phyloP scores from a whole-genome alignment of 75 land plant genomes.

The Cunninghamia lanceolata region DNA sequence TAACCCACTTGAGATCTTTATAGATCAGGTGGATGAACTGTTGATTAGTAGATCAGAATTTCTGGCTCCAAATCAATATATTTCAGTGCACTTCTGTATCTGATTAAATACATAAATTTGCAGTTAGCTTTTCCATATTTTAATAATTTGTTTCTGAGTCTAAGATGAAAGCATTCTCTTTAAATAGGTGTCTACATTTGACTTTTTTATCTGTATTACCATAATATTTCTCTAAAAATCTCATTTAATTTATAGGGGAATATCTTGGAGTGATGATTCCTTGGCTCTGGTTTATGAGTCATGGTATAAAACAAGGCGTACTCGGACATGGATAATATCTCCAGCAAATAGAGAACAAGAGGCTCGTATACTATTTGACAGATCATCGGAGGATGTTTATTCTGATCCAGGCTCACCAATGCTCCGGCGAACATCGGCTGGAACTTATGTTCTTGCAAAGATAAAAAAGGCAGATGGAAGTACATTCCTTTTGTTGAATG shows the following conservation, averaged over 20 bases:
- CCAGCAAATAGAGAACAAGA: slow-evolving; percentile 53
- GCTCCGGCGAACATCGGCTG: slow-evolving; percentile 76
- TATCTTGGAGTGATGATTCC: slow-evolving; percentile 88
- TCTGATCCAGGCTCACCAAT: slow-evolving; percentile 98
- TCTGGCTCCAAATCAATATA: background rate
- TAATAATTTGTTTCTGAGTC: background rate
- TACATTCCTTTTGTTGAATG: slow-evolving; percentile 71
- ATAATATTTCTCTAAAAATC: background rate
- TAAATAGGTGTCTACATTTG: background rate
- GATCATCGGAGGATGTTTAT: slow-evolving; percentile 96
- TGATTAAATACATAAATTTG: background rate
- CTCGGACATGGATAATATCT: slow-evolving; percentile 85
- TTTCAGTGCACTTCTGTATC: background rate
- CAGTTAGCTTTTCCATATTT: background rate
- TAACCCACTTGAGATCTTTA: background rate
- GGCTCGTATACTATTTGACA: slow-evolving; percentile 79
- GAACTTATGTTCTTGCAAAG: slow-evolving; percentile 90
- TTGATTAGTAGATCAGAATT: background rate
- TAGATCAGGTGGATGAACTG: background rate
- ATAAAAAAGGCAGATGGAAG: slow-evolving; percentile 66
- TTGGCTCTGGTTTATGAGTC: slow-evolving; percentile 92
- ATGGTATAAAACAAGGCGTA: slow-evolving; percentile 94
- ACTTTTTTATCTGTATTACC: background rate
- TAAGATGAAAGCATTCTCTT: background rate
- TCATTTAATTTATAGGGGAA: slow-evolving; percentile 50